A percentile compares a stretch with the other conserved stretches of the same genome.
Evolutionary conservation across 176 grass and related monocot genomes (phyloP).

Genomic region (Aegilops longissima): DNA sequence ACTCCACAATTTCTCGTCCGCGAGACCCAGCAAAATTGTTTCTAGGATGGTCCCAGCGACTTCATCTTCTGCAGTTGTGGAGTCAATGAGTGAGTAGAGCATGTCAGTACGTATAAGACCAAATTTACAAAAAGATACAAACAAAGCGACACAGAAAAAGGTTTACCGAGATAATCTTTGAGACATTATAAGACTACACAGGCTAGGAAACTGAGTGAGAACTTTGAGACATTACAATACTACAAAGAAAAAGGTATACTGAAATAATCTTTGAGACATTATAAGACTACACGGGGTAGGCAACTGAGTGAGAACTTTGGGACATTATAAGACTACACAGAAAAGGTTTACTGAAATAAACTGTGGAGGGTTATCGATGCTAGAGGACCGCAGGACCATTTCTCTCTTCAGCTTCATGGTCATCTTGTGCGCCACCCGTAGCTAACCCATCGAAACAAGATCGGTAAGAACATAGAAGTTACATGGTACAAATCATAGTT

Average conservation of each 20-base stretch:
- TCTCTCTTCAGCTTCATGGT: constrained; percentile 84
- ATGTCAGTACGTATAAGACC: background rate
- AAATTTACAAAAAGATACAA: no score
- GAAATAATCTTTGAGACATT: constrained; percentile 56
- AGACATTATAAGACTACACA: no score
- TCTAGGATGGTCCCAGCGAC: constrained; percentile 42
- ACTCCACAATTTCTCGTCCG: background rate
- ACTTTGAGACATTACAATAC: background rate
- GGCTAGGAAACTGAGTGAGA: no score
- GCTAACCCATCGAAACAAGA: constrained; percentile 40
- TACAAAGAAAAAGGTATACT: constrained; percentile 24
- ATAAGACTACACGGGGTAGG: no score
- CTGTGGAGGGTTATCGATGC: constrained; percentile 68
- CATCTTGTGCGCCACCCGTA: constrained; percentile 77
- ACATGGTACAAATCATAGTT: background rate
- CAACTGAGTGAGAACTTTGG: background rate
- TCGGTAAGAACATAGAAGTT: background rate
- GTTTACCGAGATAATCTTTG: constrained; percentile 72
- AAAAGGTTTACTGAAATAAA: constrained; percentile 66
- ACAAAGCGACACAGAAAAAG: no score
- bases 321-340: background rate
- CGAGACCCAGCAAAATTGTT: background rate
- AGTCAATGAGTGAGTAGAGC: constrained; percentile 10
- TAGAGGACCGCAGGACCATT: constrained; percentile 81
- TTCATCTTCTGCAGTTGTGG: constrained; percentile 75